Evolutionary conservation across 768 basidiomycete species (phyloP), one percentile per base, ranked within the genome.

Genomic region (Clitopilus hobsonii): DNA sequence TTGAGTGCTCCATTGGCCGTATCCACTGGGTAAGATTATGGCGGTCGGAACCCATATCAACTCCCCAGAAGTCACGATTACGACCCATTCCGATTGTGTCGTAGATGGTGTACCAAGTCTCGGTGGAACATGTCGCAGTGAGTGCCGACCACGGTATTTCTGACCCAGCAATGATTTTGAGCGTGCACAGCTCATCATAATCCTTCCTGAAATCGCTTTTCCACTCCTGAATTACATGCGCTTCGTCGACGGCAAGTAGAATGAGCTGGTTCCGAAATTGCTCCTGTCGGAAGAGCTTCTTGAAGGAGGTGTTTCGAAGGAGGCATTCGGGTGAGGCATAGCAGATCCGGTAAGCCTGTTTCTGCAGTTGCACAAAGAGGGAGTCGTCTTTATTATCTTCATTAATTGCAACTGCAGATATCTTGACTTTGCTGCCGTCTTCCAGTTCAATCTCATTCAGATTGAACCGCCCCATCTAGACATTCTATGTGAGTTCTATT

Each of bases 121-220:
- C 8, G 38, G 38, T 41, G 38, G 38, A 7, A 18, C 38, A 41
- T 11, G 60, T 67, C 3, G 69, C 69, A 57, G 69, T 70, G 16
- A 50, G 63, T 55, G 6, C 38, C 6, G 10, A 45, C 47, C 25
- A 45, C 30, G 27, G 7, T 29, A 28, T 32, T 23, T 55, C 38
- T 41, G 38, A 41, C 8, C 38, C 38, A 6, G 38, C 38, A 41
- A 41, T 41, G 8, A 41, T 18, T 18, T 41, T 41, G 11, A 41
- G 38, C 18, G 38, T 41, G 18, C 38, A 10, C 11, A 41, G 38
- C 38, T 41, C 38, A 18, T 41, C 18, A 18, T 41, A 41, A 20
- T 41, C 38, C 38, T 41, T 41, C 18, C 38, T 6, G 18, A 41
- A 41, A 41, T 41, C 18, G 38, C 18, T 18, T 20, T 41, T 41